phyloP scores from a whole-genome alignment of 2,329 filamentous ascomycete species.

The Epichloe baconii region DNA sequence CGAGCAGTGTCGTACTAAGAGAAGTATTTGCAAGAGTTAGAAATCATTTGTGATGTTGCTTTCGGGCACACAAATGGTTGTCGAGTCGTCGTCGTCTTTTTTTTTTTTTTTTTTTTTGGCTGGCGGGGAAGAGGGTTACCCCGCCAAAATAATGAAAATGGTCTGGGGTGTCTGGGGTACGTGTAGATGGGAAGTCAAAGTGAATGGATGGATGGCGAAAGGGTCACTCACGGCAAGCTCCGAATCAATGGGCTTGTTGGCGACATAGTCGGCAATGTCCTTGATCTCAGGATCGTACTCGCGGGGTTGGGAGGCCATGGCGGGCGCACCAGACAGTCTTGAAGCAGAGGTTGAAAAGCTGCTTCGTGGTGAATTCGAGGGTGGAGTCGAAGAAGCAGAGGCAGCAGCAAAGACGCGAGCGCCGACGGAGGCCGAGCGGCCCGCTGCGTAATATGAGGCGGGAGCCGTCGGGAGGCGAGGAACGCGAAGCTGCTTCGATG shows the following conservation, averaged over 20 bases:
- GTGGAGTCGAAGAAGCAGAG: slow-evolving; percentile 14
- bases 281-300: slow-evolving; percentile 85
- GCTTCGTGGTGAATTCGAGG: slow-evolving; percentile 14
- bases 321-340: slow-evolving; percentile 34
- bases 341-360: slow-evolving; percentile 38
- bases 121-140: neutral
- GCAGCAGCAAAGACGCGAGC: slow-evolving; percentile 19
- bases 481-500: slow-evolving; percentile 39
- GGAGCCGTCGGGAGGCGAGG: slow-evolving; percentile 15
- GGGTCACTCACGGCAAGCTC: slow-evolving; percentile 67
- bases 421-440: slow-evolving; percentile 13
- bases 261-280: slow-evolving; percentile 91
- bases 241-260: slow-evolving; percentile 81
- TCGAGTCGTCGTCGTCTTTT: too few relatives aligned
- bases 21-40: neutral
- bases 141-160: neutral
- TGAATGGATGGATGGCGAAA: neutral
- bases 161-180: too few relatives aligned
- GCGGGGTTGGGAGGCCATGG: slow-evolving; percentile 36
- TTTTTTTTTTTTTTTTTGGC: neutral
- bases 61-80: neutral
- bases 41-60: neutral
- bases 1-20: slow-evolving; percentile 82
- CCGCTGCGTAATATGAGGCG: neutral
- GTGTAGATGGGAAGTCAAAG: neutral